phyloP scores from a whole-genome alignment of 371 early-diverging fungal species.

The Mortierella sp. region DNA sequence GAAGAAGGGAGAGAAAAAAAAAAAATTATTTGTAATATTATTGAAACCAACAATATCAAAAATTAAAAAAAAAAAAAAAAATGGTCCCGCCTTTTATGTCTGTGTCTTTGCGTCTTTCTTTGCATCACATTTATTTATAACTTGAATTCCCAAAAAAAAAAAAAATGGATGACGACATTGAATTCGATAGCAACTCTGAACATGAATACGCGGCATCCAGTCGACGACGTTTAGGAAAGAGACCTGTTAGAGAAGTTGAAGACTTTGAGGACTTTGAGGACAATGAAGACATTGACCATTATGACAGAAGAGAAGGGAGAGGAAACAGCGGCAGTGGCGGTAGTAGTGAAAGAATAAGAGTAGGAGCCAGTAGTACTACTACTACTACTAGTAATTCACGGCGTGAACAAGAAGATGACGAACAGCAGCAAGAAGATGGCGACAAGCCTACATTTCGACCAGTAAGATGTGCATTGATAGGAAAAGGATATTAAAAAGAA shows the following conservation, averaged over 20 bases:
- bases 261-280: conserved; percentile 11
- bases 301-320: conserved; percentile 11
- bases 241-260: conserved; percentile 11
- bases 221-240: conserved; percentile 8
- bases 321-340: background rate
- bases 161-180: conserved; percentile 29
- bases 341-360: background rate
- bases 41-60: background rate
- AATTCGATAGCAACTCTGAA: conserved; percentile 24
- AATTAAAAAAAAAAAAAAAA: no score
- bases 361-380: background rate
- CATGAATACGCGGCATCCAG: conserved; percentile 14
- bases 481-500: background rate
- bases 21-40: conserved; percentile 1
- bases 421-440: conserved; percentile 15
- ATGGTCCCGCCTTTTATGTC: no score
- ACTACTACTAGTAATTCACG: conserved; percentile 1
- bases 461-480: conserved; percentile 15
- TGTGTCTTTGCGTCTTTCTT: background rate
- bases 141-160: conserved; percentile 1
- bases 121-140: no score
- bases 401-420: conserved; percentile 6
- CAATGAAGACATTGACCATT: conserved; percentile 14
- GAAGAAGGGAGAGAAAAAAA: no score
- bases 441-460: conserved; percentile 28